phyloP scores from a whole-genome alignment of 495 filamentous ascomycete species.

The Penicillium soppii region DNA sequence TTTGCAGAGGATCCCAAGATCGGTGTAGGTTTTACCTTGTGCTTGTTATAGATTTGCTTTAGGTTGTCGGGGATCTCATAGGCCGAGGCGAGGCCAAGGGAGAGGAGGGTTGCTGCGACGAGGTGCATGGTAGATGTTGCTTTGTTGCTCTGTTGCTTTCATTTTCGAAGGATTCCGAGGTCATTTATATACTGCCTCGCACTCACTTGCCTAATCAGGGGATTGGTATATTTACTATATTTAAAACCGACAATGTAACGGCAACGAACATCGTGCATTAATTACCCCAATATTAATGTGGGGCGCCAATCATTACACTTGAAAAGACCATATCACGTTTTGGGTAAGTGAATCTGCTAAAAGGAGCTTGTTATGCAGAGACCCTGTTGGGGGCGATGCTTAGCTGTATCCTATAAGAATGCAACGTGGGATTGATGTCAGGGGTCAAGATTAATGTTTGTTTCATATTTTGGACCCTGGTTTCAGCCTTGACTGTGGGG shows the following conservation, averaged over 20 bases:
- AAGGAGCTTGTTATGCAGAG: neutral
- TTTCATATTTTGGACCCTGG: neutral
- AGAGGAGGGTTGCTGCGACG: neutral
- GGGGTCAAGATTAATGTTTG: neutral
- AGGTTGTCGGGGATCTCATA: constrained; percentile 32
- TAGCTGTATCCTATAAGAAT: neutral
- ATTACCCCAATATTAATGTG: no score
- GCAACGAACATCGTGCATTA: no score
- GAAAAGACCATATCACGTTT: neutral
- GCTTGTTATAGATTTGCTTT: constrained; percentile 25
- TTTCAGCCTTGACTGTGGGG: neutral
- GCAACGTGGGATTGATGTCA: neutral
- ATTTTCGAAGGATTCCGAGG: neutral
- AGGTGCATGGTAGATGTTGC: neutral
- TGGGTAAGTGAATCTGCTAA: neutral
- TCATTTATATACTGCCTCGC: neutral
- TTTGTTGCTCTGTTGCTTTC: neutral
- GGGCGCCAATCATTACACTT: neutral
- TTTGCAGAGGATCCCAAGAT: neutral
- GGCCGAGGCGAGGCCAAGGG: constrained; percentile 7
- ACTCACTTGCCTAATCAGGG: neutral
- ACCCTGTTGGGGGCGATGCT: neutral
- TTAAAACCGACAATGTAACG: no score
- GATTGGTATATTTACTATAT: neutral
- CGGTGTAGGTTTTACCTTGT: constrained; percentile 14